Conservation (phyloP, 2,329 filamentous ascomycete genomes). For the Periconia macrospinosa region DNA sequence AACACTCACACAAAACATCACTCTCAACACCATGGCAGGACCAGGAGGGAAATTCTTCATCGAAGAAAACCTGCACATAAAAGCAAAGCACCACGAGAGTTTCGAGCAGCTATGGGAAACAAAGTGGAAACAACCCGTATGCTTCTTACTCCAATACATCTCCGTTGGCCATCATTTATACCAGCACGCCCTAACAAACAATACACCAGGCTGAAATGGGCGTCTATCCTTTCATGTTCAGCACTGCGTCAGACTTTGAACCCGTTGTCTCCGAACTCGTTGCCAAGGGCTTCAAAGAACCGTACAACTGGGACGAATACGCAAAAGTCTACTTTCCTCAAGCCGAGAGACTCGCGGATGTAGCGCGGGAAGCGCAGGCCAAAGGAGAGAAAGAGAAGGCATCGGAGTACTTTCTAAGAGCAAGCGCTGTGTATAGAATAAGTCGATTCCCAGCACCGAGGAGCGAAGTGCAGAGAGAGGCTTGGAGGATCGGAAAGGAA, state of each 20-base stretch:
- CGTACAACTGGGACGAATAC: constrained; percentile 64
- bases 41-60: constrained; percentile 49
- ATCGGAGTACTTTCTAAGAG: constrained; percentile 61
- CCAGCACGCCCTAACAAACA: neutral
- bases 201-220: constrained; percentile 50
- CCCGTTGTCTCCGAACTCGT: constrained; percentile 68
- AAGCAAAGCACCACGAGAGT: constrained; percentile 51
- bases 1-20: neutral
- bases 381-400: constrained; percentile 57
- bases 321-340: constrained; percentile 63
- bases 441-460: constrained; percentile 66
- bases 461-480: constrained; percentile 57
- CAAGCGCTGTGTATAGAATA: constrained; percentile 68
- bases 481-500: constrained; percentile 68
- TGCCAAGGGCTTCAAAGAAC: constrained; percentile 64
- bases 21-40: constrained; percentile 41
- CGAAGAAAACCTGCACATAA: constrained; percentile 47
- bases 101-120: constrained; percentile 66
- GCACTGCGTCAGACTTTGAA: constrained; percentile 67
- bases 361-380: constrained; percentile 56
- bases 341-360: constrained; percentile 58
- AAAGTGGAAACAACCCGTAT: constrained; percentile 71
- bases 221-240: constrained; percentile 76
- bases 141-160: neutral
- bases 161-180: neutral